Evolutionary conservation across 495 filamentous ascomycete genomes (phyloP).

Genomic region (Aspergillus ostianus): DNA sequence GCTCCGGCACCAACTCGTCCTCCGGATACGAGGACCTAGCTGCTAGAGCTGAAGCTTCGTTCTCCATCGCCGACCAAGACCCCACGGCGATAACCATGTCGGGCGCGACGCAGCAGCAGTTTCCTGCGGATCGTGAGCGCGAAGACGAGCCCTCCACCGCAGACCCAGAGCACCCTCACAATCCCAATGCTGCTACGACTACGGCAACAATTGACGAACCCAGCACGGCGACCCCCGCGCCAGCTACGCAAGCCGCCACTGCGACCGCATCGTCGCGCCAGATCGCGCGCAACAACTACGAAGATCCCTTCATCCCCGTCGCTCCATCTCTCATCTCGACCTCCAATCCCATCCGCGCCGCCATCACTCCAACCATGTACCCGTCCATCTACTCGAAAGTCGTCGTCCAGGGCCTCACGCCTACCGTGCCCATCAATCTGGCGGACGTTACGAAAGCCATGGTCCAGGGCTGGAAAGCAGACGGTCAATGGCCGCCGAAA

Average conservation of each 20-base stretch:
- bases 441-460: constrained; percentile 74
- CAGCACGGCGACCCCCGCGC: constrained; percentile 7
- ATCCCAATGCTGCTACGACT: constrained; percentile 22
- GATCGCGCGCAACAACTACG: constrained; percentile 10
- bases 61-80: constrained; percentile 27
- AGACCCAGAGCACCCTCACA: constrained; percentile 25
- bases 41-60: constrained; percentile 26
- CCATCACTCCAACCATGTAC: constrained; percentile 71
- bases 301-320: constrained; percentile 55
- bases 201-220: background rate
- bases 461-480: constrained; percentile 89
- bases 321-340: constrained; percentile 65
- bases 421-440: constrained; percentile 84
- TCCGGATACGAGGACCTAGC: constrained; percentile 25
- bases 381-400: constrained; percentile 85
- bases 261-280: background rate
- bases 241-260: constrained; percentile 8
- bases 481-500: constrained; percentile 91
- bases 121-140: constrained; percentile 22
- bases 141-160: constrained; percentile 11
- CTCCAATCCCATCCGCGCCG: constrained; percentile 66
- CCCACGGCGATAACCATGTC: background rate
- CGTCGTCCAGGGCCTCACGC: constrained; percentile 70
- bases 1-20: background rate
- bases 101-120: constrained; percentile 3